phyloP scores from a whole-genome alignment of 345 rosid genomes.

The Hibiscus mutabilis region DNA sequence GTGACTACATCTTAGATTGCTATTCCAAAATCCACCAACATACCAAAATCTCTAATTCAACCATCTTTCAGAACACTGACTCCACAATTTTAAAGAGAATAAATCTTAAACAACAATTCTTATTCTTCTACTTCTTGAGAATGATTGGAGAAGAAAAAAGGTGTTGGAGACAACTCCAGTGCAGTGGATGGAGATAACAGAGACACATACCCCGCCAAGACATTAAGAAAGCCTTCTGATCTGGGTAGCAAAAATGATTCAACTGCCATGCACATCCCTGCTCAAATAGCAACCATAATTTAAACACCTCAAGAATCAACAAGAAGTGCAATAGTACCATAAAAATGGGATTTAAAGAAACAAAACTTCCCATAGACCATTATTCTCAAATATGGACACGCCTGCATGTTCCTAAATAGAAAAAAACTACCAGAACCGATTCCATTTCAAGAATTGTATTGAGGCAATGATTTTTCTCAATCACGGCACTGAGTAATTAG shows the following conservation, averaged over 20 bases:
- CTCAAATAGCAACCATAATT: slow-evolving; percentile 21
- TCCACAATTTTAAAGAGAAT: not conserved
- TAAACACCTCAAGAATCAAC: not conserved
- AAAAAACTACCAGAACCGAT: not conserved
- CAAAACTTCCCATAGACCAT: not conserved
- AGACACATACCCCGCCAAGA: slow-evolving; percentile 65
- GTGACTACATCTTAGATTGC: not conserved
- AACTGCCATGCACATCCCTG: slow-evolving; percentile 95
- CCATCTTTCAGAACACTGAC: not conserved
- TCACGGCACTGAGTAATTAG: not conserved
- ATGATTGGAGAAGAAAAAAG: not conserved
- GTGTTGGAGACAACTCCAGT: not conserved
- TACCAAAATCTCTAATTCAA: not conserved
- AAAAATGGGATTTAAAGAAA: not conserved
- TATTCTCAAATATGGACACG: not conserved
- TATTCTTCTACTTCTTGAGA: not conserved
- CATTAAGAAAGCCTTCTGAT: slow-evolving; percentile 66
- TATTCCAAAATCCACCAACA: not conserved
- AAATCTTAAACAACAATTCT: not conserved
- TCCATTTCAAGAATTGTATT: not conserved
- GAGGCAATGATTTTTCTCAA: too few relatives aligned
- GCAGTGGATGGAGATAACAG: not conserved
- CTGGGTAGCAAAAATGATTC: slow-evolving; percentile 63
- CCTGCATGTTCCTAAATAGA: not conserved
- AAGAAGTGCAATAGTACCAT: not conserved